These are phyloP conservation scores for Drechmeria coniospora DNA, from an alignment of 2,329 filamentous ascomycete genomes.

Conservation along the genomic window DNA sequence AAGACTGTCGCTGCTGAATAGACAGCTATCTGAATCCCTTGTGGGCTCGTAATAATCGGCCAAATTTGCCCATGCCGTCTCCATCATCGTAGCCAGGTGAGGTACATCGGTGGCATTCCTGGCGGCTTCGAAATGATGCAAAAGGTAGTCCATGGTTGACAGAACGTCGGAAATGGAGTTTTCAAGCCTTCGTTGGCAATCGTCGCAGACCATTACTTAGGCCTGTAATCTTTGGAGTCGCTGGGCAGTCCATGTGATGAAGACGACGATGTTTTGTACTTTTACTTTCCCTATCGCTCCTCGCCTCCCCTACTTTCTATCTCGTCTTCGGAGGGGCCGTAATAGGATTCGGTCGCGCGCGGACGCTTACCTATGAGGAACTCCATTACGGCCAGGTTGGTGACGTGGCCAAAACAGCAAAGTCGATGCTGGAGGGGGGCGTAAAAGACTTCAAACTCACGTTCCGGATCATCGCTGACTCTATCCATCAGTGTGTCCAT, in stretches of 20 bases:
- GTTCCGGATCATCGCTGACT: slow-evolving; percentile 2
- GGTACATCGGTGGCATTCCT: slow-evolving; percentile 1
- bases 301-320: background rate
- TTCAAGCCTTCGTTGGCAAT: slow-evolving; percentile 1
- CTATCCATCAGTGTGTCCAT: slow-evolving; percentile 3
- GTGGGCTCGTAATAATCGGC: no score
- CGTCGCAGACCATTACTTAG: slow-evolving; percentile 1
- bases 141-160: slow-evolving; percentile 3
- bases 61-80: slow-evolving; percentile 4
- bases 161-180: slow-evolving; percentile 2
- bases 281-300: slow-evolving; percentile 1
- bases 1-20: no score
- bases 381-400: slow-evolving; percentile 1
- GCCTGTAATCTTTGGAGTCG: background rate
- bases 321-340: slow-evolving; percentile 1
- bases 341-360: background rate
- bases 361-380: slow-evolving; percentile 2
- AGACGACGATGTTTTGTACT: slow-evolving; percentile 2
- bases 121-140: slow-evolving; percentile 3
- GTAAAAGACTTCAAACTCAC: slow-evolving; percentile 3
- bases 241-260: background rate
- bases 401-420: slow-evolving; percentile 2
- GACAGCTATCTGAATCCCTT: no score
- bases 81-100: slow-evolving; percentile 3
- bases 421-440: slow-evolving; percentile 2